A percentile compares a stretch with the other conserved stretches of the same genome.
These are phyloP conservation scores for Backusella liffmaniae DNA, from an alignment of 192 early-diverging fungal species.

Conservation along the genomic window DNA sequence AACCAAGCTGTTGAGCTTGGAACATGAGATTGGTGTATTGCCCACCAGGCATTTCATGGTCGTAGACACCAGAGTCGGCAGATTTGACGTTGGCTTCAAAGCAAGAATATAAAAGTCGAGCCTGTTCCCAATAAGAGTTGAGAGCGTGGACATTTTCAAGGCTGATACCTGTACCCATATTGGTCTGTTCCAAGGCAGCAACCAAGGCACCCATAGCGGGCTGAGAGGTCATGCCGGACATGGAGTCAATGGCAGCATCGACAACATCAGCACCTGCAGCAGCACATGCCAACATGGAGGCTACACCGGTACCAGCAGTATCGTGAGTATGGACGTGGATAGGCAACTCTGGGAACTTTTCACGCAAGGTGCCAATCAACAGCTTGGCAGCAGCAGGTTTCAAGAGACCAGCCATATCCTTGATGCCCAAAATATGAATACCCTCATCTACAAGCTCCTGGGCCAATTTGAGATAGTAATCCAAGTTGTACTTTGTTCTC, in stretches of 20 bases:
- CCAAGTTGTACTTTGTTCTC: slow-evolving; percentile 79
- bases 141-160: slow-evolving; percentile 76
- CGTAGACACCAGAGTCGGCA: slow-evolving; percentile 88
- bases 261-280: slow-evolving; percentile 94
- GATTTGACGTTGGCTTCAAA: slow-evolving; percentile 91
- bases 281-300: slow-evolving; percentile 85
- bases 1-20: slow-evolving; percentile 91
- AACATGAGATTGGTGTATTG: slow-evolving; percentile 99
- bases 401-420: slow-evolving; percentile 96
- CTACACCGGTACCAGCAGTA: slow-evolving; percentile 95
- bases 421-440: slow-evolving; percentile 92
- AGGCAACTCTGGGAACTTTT: slow-evolving; percentile 82
- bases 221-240: slow-evolving; percentile 95
- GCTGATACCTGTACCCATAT: slow-evolving; percentile 81
- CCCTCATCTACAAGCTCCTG: slow-evolving; percentile 84
- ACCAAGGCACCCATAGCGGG: slow-evolving; percentile 96
- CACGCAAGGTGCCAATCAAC: slow-evolving; percentile 83
- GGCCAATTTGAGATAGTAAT: slow-evolving; percentile 90
- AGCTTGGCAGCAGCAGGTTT: slow-evolving; percentile 88
- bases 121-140: slow-evolving; percentile 96
- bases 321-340: slow-evolving; percentile 98
- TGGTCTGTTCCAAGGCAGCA: slow-evolving; percentile 74
- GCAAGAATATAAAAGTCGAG: slow-evolving; percentile 91
- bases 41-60: slow-evolving; percentile 96
- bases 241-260: slow-evolving; percentile 87